phyloP scores from a whole-genome alignment of 2,329 filamentous ascomycete species.

The Aspergillus sp. region DNA sequence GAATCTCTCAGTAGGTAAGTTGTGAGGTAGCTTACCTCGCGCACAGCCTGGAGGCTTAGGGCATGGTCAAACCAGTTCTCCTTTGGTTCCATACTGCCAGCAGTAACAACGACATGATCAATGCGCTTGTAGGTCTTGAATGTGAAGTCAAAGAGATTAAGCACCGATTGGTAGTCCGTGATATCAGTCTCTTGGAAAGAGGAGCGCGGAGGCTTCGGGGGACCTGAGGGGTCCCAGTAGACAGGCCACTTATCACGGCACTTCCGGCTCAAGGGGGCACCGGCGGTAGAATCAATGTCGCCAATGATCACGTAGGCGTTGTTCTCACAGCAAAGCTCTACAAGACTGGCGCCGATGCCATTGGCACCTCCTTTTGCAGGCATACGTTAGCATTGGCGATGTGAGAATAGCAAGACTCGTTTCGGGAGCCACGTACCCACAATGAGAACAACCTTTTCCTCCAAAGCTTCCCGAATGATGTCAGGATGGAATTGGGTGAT shows the following conservation, averaged over 20 bases:
- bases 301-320: slow-evolving; percentile 50
- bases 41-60: slow-evolving; percentile 47
- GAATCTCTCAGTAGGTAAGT: background rate
- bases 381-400: background rate
- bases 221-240: slow-evolving; percentile 16
- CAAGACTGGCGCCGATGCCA: slow-evolving; percentile 48
- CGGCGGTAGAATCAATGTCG: slow-evolving; percentile 41
- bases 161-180: slow-evolving; percentile 48
- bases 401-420: too few species aligned
- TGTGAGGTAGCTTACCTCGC: slow-evolving; percentile 31
- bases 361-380: slow-evolving; percentile 43
- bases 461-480: slow-evolving; percentile 16
- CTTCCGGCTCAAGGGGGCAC: slow-evolving; percentile 30
- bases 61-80: slow-evolving; percentile 49
- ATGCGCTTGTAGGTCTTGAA: slow-evolving; percentile 48
- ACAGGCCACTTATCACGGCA: slow-evolving; percentile 20
- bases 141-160: slow-evolving; percentile 51
- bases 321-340: slow-evolving; percentile 40
- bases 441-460: slow-evolving; percentile 23
- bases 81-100: slow-evolving; percentile 48
- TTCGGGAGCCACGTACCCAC: slow-evolving; percentile 15
- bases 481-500: slow-evolving; percentile 19
- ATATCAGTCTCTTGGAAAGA: slow-evolving; percentile 51
- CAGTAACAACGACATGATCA: slow-evolving; percentile 53
- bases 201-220: slow-evolving; percentile 24